Base-by-base conservation (phyloP, 2,329 filamentous ascomycete species). In the Rasamsonia emersonii region DNA sequence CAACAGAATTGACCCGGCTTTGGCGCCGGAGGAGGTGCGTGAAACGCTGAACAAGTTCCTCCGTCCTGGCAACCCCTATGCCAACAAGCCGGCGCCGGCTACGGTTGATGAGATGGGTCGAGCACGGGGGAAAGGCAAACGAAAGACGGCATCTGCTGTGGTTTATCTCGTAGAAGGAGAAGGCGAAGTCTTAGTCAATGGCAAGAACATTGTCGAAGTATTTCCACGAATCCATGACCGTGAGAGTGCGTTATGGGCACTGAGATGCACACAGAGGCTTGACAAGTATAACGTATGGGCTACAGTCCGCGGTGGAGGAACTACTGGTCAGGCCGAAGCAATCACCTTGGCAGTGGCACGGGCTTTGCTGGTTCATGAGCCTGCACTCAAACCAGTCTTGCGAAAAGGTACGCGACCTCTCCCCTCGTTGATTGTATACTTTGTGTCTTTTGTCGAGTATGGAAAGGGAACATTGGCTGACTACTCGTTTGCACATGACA, bases 241-340 rank as follows among this genome's bases (percentile, higher is more conserved):
- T 25, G 91, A 96, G 67, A 95, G 86, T 53, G 89, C 85, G 3
- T 67, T 94, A 3, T 98, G 89, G 89, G 78, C 89, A 5, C 62
- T 98, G 51, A 86, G 88, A 50, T 73, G 77, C 30, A 93, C 86
- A 15, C 70, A 82, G 25, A 71, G 91, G 42, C 62, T 93, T 43
- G 86, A 94, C 68, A 96, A 95, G 61, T 98, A 98, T 69, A 98
- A 98, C 52, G 77, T 95, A 3, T 98, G 86, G 79, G 88, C 80
- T 32, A 63, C 83, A 30, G 84, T 86, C 3, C 71, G 74, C 37
- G 91, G 91, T 35, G 91, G 91, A 44, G 91, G 91, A 47, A 82
- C 83, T 28, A 98, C 91, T 30, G 91, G 91, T 2, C 93, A 98
- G 62, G 89, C 91, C 5, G 91, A 98, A 62, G 88, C 91, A 19